phyloP scores from a whole-genome alignment of 257 asterid genomes.

The Voacanga thouarsii region DNA sequence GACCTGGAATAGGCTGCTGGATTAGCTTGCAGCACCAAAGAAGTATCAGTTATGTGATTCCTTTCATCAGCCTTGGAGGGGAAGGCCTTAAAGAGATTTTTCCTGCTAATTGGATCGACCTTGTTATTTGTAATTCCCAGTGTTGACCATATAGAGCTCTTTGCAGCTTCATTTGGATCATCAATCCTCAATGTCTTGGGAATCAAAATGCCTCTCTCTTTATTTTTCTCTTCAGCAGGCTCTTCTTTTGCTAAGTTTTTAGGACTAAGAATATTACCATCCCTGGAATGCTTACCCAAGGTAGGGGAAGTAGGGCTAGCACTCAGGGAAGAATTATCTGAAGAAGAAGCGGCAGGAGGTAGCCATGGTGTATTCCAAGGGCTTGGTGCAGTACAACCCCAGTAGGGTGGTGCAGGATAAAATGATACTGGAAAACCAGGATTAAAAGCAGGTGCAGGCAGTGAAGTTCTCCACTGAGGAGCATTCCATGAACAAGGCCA shows the following conservation, averaged over 20 bases:
- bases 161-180: constrained; percentile 64
- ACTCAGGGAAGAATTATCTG: constrained; percentile 20
- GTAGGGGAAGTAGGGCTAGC: constrained; percentile 23
- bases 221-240: constrained; percentile 7
- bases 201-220: constrained; percentile 28
- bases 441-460: constrained; percentile 30
- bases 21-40: constrained; percentile 57
- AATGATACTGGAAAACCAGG: constrained; percentile 50
- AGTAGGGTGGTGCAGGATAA: constrained; percentile 48
- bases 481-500: constrained; percentile 38
- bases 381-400: constrained; percentile 40
- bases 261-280: constrained; percentile 25
- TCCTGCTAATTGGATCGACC: constrained; percentile 8
- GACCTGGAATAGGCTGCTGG: constrained; percentile 89
- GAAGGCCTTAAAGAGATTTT: constrained; percentile 32
- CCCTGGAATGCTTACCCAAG: constrained; percentile 62
- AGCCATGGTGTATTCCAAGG: constrained; percentile 34
- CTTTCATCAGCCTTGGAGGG: constrained; percentile 29
- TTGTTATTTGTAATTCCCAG: constrained; percentile 31
- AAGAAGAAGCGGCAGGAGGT: constrained; percentile 23
- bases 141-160: constrained; percentile 64
- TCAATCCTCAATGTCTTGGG: constrained; percentile 59
- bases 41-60: constrained; percentile 19
- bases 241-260: constrained; percentile 19
- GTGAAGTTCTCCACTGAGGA: constrained; percentile 35